Conservation (phyloP, 176 grass and related monocot genomes). For the Raddia guianensis region DNA sequence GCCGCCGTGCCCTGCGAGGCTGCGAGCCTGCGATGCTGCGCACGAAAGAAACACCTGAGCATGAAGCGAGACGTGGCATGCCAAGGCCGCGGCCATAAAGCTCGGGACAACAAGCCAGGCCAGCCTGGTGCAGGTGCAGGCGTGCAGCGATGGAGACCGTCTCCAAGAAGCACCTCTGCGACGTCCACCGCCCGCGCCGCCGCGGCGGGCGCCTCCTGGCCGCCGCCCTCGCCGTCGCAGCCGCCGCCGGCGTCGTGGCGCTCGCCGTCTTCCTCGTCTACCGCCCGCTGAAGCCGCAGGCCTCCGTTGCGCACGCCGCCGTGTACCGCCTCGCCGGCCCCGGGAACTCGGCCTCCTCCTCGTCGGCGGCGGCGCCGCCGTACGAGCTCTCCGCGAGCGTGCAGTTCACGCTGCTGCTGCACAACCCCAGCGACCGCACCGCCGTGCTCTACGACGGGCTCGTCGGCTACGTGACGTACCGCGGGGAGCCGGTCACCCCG, state of each 20-base stretch:
- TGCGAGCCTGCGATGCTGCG: neutral
- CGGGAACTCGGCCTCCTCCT: neutral
- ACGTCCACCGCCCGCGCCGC: conserved; percentile 25
- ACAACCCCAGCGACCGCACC: conserved; percentile 74
- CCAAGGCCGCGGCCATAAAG: neutral
- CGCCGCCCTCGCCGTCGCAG: conserved; percentile 20
- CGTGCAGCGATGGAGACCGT: conserved; percentile 30
- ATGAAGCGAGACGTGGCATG: neutral
- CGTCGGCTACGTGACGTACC: conserved; percentile 56
- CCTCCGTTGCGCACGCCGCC: conserved; percentile 44
- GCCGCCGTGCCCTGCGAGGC: neutral
- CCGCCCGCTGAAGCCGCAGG: conserved; percentile 60
- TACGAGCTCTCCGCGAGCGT: conserved; percentile 20
- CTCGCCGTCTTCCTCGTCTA: conserved; percentile 62
- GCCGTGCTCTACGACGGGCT: conserved; percentile 59
- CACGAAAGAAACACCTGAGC: conserved; percentile 20
- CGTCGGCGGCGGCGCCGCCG: neutral
- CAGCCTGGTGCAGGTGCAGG: no score
- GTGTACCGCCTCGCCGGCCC: conserved; percentile 49
- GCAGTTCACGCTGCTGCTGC: conserved; percentile 68
- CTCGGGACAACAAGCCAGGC: neutral
- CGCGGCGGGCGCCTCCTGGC: conserved; percentile 10
- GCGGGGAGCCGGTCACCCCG: conserved; percentile 52
- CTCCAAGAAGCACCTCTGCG: conserved; percentile 32
- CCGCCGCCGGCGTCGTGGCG: conserved; percentile 23